A percentile compares a stretch with the other conserved stretches of the same genome.
These are phyloP conservation scores for Rhinocladiella mackenziei DNA, from an alignment of 2,329 filamentous ascomycete genomes.

Conservation along the genomic window DNA sequence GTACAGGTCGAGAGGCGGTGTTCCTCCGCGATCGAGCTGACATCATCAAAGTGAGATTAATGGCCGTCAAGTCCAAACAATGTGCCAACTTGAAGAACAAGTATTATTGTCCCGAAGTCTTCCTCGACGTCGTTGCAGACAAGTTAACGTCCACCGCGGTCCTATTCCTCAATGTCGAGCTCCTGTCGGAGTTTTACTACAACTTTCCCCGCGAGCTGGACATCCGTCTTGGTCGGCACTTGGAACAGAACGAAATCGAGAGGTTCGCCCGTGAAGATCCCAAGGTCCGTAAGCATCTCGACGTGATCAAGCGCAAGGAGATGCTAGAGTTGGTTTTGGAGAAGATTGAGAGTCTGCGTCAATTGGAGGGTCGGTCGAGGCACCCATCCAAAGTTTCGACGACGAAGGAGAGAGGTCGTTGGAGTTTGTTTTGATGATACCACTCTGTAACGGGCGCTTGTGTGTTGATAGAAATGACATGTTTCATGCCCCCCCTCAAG, in stretches of 20 bases:
- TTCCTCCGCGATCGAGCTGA: conserved; percentile 91
- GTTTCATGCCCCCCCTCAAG: conserved; percentile 17
- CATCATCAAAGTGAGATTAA: conserved; percentile 82
- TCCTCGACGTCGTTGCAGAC: conserved; percentile 93
- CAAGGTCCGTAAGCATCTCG: conserved; percentile 81
- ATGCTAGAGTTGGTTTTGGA: conserved; percentile 85
- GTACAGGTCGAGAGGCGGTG: conserved; percentile 76
- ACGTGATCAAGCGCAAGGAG: conserved; percentile 88
- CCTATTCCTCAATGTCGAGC: conserved; percentile 93
- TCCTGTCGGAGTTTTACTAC: conserved; percentile 96
- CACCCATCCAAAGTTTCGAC: conserved; percentile 30
- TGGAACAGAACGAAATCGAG: conserved; percentile 77
- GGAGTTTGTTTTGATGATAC: conserved; percentile 42
- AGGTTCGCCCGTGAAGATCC: conserved; percentile 89
- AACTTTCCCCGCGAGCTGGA: conserved; percentile 94
- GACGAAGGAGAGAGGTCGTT: conserved; percentile 39
- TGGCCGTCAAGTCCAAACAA: conserved; percentile 85
- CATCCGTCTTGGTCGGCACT: conserved; percentile 72
- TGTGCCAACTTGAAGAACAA: conserved; percentile 82
- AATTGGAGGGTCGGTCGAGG: conserved; percentile 72
- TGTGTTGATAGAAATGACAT: conserved; percentile 13
- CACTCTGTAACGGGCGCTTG: conserved; percentile 20
- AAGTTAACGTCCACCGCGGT: conserved; percentile 94
- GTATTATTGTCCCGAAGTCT: conserved; percentile 94
- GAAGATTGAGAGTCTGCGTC: conserved; percentile 89